These are phyloP conservation scores for Cyberlindnera bimundalis DNA, from an alignment of 805 yeast genomes.

Conservation along the genomic window DNA sequence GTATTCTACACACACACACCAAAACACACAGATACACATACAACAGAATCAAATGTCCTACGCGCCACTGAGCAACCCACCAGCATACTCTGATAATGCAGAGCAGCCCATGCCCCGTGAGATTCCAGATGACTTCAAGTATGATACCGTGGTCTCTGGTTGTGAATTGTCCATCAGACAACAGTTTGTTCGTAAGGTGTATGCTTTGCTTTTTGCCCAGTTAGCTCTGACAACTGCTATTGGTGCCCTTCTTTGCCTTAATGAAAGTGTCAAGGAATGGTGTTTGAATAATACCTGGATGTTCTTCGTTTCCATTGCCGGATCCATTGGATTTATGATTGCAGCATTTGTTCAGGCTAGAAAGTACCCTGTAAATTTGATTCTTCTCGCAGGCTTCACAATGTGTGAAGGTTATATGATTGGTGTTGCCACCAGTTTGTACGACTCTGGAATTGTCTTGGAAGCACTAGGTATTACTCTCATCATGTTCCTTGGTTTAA, in stretches of 20 bases:
- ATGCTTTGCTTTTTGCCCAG: conserved; percentile 65
- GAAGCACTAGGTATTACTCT: conserved; percentile 70
- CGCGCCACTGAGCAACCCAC: conserved; percentile 27
- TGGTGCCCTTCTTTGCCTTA: conserved; percentile 47
- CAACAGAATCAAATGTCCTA: too few species aligned
- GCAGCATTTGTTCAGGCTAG: conserved; percentile 62
- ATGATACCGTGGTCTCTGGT: conserved; percentile 69
- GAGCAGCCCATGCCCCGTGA: conserved; percentile 13
- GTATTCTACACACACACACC: too few species aligned
- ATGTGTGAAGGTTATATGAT: conserved; percentile 68
- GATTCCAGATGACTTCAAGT: conserved; percentile 77
- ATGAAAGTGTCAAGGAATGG: conserved; percentile 47
- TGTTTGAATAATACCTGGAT: conserved; percentile 57
- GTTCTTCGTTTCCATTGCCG: conserved; percentile 51
- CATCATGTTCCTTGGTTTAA: conserved; percentile 70
- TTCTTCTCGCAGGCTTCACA: conserved; percentile 64
- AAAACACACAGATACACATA: too few species aligned
- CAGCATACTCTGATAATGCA: conserved; percentile 24
- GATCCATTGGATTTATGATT: conserved; percentile 61
- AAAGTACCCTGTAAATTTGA: conserved; percentile 63
- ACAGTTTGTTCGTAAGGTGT: conserved; percentile 75
- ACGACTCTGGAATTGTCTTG: conserved; percentile 59
- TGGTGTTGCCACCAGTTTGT: conserved; percentile 61
- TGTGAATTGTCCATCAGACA: conserved; percentile 76
- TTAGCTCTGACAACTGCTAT: conserved; percentile 56